A percentile compares a stretch with the other conserved stretches of the same genome.
Conservation (phyloP, 139 green algal genomes). For the Closterium sp. region DNA sequence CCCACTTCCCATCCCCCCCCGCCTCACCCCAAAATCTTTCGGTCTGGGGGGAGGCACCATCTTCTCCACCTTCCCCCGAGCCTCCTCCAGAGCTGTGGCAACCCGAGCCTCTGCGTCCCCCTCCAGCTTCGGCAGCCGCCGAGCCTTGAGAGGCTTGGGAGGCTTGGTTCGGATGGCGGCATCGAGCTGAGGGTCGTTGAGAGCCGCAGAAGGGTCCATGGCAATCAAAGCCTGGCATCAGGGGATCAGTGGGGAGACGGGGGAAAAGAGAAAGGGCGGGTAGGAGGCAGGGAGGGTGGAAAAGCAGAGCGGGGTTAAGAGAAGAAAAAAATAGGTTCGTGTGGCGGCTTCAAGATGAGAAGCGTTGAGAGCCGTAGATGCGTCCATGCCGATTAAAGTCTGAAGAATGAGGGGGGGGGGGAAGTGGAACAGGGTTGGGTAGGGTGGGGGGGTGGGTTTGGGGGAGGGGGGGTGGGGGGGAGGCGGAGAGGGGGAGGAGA, state of each 20-base stretch:
- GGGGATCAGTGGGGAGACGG: not conserved
- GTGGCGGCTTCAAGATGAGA: no score
- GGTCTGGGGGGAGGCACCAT: not conserved
- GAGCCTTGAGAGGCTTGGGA: not conserved
- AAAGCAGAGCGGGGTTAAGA: no score
- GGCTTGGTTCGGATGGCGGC: not conserved
- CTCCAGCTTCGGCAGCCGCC: not conserved
- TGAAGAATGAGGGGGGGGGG: no score
- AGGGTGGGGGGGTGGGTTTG: no score
- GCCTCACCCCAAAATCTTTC: not conserved
- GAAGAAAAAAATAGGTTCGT: no score
- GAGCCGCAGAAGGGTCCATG: not conserved
- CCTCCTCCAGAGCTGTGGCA: not conserved
- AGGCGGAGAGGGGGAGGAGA: no score
- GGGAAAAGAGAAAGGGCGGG: not conserved
- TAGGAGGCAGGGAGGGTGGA: not conserved
- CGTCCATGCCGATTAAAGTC: no score
- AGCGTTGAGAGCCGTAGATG: no score
- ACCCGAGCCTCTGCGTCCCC: not conserved
- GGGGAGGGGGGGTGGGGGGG: no score
- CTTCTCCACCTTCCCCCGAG: not conserved
- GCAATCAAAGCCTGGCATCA: not conserved
- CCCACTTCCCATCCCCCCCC: no score
- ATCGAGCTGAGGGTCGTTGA: not conserved
- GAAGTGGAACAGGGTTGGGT: no score